Evolutionary conservation across 257 asterid genomes (phyloP).

Genomic region (Nicotiana knightiana): DNA sequence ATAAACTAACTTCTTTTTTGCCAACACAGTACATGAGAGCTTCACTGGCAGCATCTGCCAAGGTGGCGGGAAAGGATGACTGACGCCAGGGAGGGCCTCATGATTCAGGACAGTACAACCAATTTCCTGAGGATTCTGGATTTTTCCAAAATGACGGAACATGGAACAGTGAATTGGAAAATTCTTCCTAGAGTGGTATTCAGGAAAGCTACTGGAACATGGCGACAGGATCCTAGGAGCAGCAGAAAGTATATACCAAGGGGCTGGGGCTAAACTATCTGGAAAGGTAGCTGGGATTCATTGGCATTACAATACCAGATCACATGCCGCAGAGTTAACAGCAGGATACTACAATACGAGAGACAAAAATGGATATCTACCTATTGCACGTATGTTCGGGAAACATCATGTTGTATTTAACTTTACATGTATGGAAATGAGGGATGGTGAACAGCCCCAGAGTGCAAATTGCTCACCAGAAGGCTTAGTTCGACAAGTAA

Average conservation of each 20-base stretch:
- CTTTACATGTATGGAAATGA: constrained; percentile 96
- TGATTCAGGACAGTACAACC: constrained; percentile 75
- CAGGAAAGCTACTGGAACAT: constrained; percentile 62
- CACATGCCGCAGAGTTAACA: constrained; percentile 84
- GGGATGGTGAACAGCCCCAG: constrained; percentile 70
- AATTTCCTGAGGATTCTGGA: constrained; percentile 81
- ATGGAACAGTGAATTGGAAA: constrained; percentile 78
- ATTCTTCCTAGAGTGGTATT: constrained; percentile 82
- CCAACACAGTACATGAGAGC: constrained; percentile 77
- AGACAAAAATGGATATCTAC: constrained; percentile 68
- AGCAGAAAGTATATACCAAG: constrained; percentile 60
- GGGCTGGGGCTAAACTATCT: constrained; percentile 68
- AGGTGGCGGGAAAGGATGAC: constrained; percentile 50
- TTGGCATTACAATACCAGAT: constrained; percentile 88
- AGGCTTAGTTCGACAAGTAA: constrained; percentile 84
- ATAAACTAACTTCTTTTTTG: neutral
- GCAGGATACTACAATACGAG: constrained; percentile 91
- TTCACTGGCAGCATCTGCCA: constrained; percentile 76
- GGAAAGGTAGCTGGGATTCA: constrained; percentile 94
- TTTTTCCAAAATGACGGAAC: constrained; percentile 71
- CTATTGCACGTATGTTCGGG: constrained; percentile 72
- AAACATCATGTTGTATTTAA: constrained; percentile 58
- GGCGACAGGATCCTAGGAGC: constrained; percentile 70
- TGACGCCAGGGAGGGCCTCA: constrained; percentile 88
- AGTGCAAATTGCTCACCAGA: constrained; percentile 77